A percentile compares a stretch with the other conserved stretches of the same genome.
phyloP scores from a whole-genome alignment of 2,329 filamentous ascomycete genomes.

The Sporothrix schenckii region DNA sequence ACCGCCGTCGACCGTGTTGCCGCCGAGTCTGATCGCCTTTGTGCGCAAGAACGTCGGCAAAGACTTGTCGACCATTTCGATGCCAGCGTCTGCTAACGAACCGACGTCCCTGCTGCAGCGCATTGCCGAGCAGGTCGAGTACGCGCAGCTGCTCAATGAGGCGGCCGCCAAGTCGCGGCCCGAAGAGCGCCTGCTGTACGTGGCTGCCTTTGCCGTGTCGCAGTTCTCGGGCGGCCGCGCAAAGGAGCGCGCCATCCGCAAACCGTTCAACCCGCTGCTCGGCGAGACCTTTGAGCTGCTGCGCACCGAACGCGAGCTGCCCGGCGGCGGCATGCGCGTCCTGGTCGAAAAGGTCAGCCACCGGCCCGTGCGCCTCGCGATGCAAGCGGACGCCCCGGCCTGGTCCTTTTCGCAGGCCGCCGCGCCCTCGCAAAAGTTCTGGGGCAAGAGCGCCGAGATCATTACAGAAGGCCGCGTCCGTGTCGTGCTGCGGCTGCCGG shows the following conservation, averaged over 20 bases:
- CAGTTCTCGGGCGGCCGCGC: conserved; percentile 79
- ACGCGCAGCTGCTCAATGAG: conserved; percentile 78
- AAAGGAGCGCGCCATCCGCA: conserved; percentile 89
- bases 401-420: conserved; percentile 91
- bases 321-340: conserved; percentile 77
- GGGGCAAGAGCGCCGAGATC: conserved; percentile 95
- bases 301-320: conserved; percentile 73
- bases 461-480: conserved; percentile 88
- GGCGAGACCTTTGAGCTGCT: conserved; percentile 95
- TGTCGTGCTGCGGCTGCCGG: conserved; percentile 65
- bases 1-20: conserved; percentile 71
- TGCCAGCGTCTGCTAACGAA: conserved; percentile 97
- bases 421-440: conserved; percentile 92
- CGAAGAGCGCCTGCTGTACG: conserved; percentile 74
- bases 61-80: conserved; percentile 92
- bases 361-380: conserved; percentile 87
- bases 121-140: conserved; percentile 87
- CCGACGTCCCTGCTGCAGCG: conserved; percentile 86
- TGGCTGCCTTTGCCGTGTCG: conserved; percentile 89
- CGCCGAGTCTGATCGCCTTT: conserved; percentile 91
- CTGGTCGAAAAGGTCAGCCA: conserved; percentile 96
- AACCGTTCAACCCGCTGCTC: conserved; percentile 95
- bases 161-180: conserved; percentile 65
- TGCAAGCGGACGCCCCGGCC: conserved; percentile 81
- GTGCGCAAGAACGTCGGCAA: conserved; percentile 97